Evolutionary conservation across 805 yeast species (phyloP).

Genomic region (Kurtzmaniella fragi): DNA sequence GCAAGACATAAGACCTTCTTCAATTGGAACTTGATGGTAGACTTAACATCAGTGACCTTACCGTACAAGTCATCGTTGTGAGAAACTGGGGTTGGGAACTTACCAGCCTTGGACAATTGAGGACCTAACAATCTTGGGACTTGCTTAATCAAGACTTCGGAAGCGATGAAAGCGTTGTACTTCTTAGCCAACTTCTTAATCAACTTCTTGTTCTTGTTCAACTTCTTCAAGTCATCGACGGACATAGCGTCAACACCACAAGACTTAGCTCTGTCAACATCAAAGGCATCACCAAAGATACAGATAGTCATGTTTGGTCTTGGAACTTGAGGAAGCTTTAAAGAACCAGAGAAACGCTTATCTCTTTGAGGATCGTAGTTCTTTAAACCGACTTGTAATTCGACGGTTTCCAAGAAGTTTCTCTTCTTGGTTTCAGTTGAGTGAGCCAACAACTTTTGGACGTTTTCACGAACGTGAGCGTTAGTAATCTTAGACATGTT

Average conservation of each 20-base stretch:
- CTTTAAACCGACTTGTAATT: slow-evolving; percentile 98
- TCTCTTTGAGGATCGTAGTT: slow-evolving; percentile 99
- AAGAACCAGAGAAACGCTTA: slow-evolving; percentile 99
- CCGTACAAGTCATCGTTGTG: slow-evolving; percentile 97
- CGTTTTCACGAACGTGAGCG: slow-evolving; percentile 95
- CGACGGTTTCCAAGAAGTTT: slow-evolving; percentile 99
- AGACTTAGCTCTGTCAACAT: slow-evolving; percentile 99
- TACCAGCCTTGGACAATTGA: slow-evolving; percentile 99
- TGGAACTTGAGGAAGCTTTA: slow-evolving; percentile 97
- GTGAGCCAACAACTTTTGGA: slow-evolving; percentile 82
- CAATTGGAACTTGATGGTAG: slow-evolving; percentile 99
- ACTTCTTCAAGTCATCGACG: slow-evolving; percentile 98
- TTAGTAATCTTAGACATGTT: slow-evolving; percentile 85
- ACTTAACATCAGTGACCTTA: slow-evolving; percentile 95
- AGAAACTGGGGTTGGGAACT: slow-evolving; percentile 99
- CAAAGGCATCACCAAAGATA: slow-evolving; percentile 99
- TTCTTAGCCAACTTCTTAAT: slow-evolving; percentile 99
- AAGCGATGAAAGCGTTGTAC: slow-evolving; percentile 99
- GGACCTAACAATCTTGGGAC: slow-evolving; percentile 99
- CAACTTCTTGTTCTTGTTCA: slow-evolving; percentile 99
- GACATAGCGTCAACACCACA: slow-evolving; percentile 99
- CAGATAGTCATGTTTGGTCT: slow-evolving; percentile 99
- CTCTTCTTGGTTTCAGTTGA: slow-evolving; percentile 98
- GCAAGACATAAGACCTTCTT: slow-evolving; percentile 99
- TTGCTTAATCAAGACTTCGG: slow-evolving; percentile 98